These are phyloP conservation scores for Cercospora sp. DNA, from an alignment of 2,329 filamentous ascomycete species.

Conservation along the genomic window DNA sequence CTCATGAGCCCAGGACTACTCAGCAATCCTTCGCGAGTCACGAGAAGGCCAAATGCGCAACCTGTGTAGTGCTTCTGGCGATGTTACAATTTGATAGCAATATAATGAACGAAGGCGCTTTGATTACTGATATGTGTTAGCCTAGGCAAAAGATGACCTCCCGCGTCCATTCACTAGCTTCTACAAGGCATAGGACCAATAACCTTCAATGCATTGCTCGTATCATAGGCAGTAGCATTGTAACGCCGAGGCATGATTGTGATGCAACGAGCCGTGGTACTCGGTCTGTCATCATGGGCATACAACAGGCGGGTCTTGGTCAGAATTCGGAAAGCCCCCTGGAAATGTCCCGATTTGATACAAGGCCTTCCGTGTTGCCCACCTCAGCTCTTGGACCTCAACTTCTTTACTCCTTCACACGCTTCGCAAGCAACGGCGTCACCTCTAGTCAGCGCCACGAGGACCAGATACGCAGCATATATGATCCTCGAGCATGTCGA, in stretches of 20 bases:
- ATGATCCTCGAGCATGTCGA: not conserved
- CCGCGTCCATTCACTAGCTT: not conserved
- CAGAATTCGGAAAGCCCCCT: not conserved
- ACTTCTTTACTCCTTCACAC: not conserved
- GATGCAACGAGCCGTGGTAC: not conserved
- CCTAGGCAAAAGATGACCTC: not conserved
- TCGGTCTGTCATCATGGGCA: not conserved
- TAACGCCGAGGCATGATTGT: slow-evolving; percentile 1
- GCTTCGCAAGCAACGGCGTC: not conserved
- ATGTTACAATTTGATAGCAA: not conserved
- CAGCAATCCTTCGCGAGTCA: not conserved
- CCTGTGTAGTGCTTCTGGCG: not conserved
- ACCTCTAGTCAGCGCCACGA: not conserved
- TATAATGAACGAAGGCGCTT: not conserved
- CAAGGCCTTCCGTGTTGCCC: not conserved
- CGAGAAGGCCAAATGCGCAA: not conserved
- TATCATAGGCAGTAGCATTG: not conserved
- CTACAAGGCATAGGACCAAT: not conserved
- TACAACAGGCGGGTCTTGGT: not conserved
- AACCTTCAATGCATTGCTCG: not conserved
- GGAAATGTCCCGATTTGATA: not conserved
- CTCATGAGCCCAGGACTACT: not conserved
- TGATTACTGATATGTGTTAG: not conserved
- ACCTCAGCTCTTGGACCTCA: not conserved
- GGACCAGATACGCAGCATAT: not conserved